phyloP scores from a whole-genome alignment of 768 basidiomycete species.

The Kwoniella botswanensis region DNA sequence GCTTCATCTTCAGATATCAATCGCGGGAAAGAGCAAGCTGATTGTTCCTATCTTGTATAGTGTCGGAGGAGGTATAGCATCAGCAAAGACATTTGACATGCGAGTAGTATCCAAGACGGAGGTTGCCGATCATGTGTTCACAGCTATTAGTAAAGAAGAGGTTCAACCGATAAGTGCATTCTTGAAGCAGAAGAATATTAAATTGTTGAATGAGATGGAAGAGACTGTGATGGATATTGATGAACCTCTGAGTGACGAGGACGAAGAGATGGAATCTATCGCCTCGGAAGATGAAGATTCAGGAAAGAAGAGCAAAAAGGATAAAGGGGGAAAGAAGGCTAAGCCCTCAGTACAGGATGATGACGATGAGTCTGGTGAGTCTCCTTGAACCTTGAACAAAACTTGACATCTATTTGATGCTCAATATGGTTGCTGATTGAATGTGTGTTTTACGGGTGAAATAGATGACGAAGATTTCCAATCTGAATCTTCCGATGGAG shows the following conservation, averaged over 20 bases:
- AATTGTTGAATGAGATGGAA: constrained; percentile 94
- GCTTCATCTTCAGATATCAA: too few species aligned
- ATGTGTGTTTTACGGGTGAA: background rate
- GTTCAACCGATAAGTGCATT: constrained; percentile 83
- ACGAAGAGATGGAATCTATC: constrained; percentile 51
- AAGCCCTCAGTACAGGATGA: constrained; percentile 62
- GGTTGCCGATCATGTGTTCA: constrained; percentile 79
- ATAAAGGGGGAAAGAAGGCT: constrained; percentile 61
- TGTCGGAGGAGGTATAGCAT: constrained; percentile 82
- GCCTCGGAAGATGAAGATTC: constrained; percentile 73
- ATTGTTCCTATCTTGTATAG: too few species aligned
- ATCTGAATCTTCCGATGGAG: constrained; percentile 79
- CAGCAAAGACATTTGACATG: constrained; percentile 91
- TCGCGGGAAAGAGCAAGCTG: too few species aligned
- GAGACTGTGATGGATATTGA: constrained; percentile 66
- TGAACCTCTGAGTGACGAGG: constrained; percentile 65
- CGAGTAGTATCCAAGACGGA: constrained; percentile 83
- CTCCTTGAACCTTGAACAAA: background rate
- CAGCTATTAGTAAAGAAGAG: constrained; percentile 94
- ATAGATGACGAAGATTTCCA: constrained; percentile 86
- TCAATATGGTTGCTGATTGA: background rate
- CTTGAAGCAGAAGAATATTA: constrained; percentile 86
- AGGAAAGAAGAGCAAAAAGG: constrained; percentile 65
- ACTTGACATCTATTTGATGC: constrained; percentile 12
- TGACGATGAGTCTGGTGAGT: constrained; percentile 54